These are phyloP conservation scores for Uncinocarpus reesii DNA, from an alignment of 2,329 filamentous ascomycete species.

Conservation along the genomic window DNA sequence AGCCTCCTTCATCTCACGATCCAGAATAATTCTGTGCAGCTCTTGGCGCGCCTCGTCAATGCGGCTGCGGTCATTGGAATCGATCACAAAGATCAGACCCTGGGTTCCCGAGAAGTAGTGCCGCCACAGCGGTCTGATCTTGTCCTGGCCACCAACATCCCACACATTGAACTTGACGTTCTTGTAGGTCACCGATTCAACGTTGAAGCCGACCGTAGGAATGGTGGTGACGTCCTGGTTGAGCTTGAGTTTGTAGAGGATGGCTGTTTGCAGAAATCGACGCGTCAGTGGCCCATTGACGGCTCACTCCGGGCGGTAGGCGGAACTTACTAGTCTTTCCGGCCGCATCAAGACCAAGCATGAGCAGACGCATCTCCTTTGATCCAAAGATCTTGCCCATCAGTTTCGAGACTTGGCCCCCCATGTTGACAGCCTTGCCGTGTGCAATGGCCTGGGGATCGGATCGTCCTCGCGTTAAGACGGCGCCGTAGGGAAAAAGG, in stretches of 20 bases:
- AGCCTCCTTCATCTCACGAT: conserved; percentile 94
- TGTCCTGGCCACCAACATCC: conserved; percentile 98
- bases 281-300: neutral
- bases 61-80: conserved; percentile 81
- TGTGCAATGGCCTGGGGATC: neutral
- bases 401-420: conserved; percentile 85
- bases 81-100: conserved; percentile 96
- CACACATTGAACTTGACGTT: conserved; percentile 99
- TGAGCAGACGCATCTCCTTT: conserved; percentile 97
- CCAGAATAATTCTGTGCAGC: conserved; percentile 93
- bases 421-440: conserved; percentile 52
- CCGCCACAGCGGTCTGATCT: conserved; percentile 93
- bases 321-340: conserved; percentile 70
- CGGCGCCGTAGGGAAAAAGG: neutral
- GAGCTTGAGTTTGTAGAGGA: conserved; percentile 97
- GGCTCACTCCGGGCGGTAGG: neutral
- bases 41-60: conserved; percentile 91
- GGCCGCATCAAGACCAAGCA: conserved; percentile 94
- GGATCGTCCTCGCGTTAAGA: neutral
- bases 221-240: conserved; percentile 98
- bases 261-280: conserved; percentile 46
- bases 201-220: conserved; percentile 97
- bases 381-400: conserved; percentile 99
- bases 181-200: conserved; percentile 97
- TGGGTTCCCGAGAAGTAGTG: conserved; percentile 97